Base-by-base conservation (phyloP, 305 asterid genomes). In the Solanum chacoense region DNA sequence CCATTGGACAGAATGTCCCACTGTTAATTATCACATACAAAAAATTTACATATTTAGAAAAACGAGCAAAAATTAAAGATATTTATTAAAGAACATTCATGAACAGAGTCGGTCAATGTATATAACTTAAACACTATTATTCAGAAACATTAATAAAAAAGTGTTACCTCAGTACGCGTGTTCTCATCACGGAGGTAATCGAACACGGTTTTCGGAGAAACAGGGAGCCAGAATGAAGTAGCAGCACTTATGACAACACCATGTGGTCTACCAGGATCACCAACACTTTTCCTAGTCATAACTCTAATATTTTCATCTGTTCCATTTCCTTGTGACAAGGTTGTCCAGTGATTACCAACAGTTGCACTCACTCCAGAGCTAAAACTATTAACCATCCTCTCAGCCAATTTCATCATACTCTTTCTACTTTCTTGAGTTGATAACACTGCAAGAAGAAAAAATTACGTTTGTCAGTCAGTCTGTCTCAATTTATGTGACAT, bases 381-480 rank as follows among this genome's bases (percentile, higher is more conserved):
- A 35, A 88, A 90, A 7, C 73, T 73, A 2, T 16, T 14, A 7
- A 91, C 89, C 93, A 91, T 91, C 36, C 92, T 91, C 88, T 88
- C 92, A 16, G 90, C 85, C 11, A 88, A 36, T 37, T 72, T 85
- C 89, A 91, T 12, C 55, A 91, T n/a, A 20, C 84, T 84, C 26
- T n/a, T 78, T 85, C 84, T 88, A 3, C 65, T 80, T 24, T 72
- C 76, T 37, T 73, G 90, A 74, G 8, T 63, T 71, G 67, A 13
- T n/a, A 87, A 35, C 78, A 87, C 92, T 91, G 1, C 34, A 11
- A 20, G 13, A 50, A 45, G 28, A 24, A 31, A 50, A 50, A 29
- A 50, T 16, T 50, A 50, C 65, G n/a, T 5, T 1, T 29, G 16
- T 59, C 1, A 38, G 45, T 14, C 7, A 38, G 45, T 31, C 7